Base-by-base conservation (phyloP, 1,284 basidiomycete genomes). In the Ganoderma sinense region DNA sequence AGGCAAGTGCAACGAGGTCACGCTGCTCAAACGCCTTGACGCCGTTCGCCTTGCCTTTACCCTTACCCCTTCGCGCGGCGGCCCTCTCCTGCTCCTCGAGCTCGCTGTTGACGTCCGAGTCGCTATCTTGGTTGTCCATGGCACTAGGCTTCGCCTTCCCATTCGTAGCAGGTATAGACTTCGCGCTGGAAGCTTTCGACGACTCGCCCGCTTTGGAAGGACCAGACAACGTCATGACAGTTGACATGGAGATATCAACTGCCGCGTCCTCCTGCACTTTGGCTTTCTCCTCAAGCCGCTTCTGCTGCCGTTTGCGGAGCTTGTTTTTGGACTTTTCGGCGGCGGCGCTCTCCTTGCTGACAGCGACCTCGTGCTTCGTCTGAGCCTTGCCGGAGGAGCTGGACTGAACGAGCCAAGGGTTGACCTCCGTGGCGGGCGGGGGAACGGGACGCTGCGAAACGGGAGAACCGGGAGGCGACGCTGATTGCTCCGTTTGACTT, bases 1-100 rank as follows among this genome's bases (percentile, higher is more conserved):
- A 99, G 0, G 97, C 98, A 70, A 92, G 89, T 0, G 96, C 94
- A 10, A 99, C 97, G 5, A 99, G 86, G 73, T 98, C 94, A 31
- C 94, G 87, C 79, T 98, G 96, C 78, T 93, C 86, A 79, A 97
- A 94, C 0, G 92, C 92, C 62, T 85, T 86, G 2, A 87, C 76
- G n/a, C 82, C 82, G 59, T 81, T 84, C 56, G 74, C 78, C 39
- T 75, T 80, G 61, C 79, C 80, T 74, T 86, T 85, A 7, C 80
- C 83, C 69, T 86, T 84, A 60, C 79, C 80, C 48, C 87, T 89
- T 31, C 65, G 68, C 40, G 83, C 78, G 2, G 87, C 75, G 0
- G 78, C 77, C 60, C 82, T 83, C 73, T 92, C 91, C 74, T 93
- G 91, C 55, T 86, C 90, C 60, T 93, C 89, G 36, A 91, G 80